Conservation (phyloP, 2,329 filamentous ascomycete genomes). For the Leptographium flavum region DNA sequence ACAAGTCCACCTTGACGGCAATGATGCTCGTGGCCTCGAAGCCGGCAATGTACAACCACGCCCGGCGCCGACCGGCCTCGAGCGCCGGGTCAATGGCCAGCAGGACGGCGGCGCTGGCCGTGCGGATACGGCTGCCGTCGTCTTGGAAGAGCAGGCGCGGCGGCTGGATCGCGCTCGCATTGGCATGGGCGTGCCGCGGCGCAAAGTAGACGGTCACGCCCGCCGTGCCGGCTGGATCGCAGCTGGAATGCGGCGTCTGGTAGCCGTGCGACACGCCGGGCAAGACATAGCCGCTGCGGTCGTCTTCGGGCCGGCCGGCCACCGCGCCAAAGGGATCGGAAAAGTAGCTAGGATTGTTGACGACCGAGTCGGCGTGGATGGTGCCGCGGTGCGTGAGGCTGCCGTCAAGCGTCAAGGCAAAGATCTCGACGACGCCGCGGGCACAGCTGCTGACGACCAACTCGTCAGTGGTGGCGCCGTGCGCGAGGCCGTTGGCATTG, state of each 20-base stretch:
- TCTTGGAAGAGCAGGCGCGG: conserved; percentile 39
- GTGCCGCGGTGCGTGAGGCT: too few relatives aligned
- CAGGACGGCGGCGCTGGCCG: conserved; percentile 35
- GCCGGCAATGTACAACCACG: conserved; percentile 44
- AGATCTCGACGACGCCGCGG: conserved; percentile 33
- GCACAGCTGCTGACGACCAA: conserved; percentile 27
- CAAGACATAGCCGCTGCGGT: conserved; percentile 39
- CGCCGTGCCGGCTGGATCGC: conserved; percentile 23
- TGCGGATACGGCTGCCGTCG: conserved; percentile 34
- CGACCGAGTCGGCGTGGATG: conserved; percentile 26
- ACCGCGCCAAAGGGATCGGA: conserved; percentile 32
- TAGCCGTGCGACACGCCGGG: conserved; percentile 29
- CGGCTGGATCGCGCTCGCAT: conserved; percentile 15
- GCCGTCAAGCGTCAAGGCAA: conserved; percentile 12
- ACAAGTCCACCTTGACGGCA: conserved; percentile 37
- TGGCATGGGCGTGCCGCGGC: neutral
- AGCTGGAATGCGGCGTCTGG: conserved; percentile 20
- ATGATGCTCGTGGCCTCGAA: conserved; percentile 33
- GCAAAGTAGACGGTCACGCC: conserved; percentile 31
- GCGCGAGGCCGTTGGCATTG: conserved; percentile 43
- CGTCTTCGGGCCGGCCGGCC: conserved; percentile 14
- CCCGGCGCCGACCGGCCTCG: conserved; percentile 29
- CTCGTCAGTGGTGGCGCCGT: conserved; percentile 26
- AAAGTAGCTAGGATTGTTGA: conserved; percentile 48
- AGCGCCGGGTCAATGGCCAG: conserved; percentile 33